Base-by-base conservation (phyloP, 345 rosid species). In the Euphorbia pulcherrima region DNA sequence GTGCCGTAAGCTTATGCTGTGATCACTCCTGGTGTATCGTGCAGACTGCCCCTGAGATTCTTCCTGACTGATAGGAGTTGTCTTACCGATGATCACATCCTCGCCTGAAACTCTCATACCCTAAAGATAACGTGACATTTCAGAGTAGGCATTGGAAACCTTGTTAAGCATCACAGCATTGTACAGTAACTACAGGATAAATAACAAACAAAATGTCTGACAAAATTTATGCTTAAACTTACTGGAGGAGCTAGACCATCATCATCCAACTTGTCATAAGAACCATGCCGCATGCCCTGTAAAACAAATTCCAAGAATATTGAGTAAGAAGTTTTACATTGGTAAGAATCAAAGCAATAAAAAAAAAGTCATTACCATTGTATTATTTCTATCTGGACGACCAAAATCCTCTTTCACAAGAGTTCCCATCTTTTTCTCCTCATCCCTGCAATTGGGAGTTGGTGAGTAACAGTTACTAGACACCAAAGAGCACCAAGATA, bases 161-260 rank as follows among this genome's bases (percentile, higher is more conserved):
- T 44, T 44, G 50, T 44, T 12, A 11, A 44, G 16, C 2, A 44
- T 44, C 50, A 44, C 18, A 1, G 50, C 18, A n/a, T 12, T 3
- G 64, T 53, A 3, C 28, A 16, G 33, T 62, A 44, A 27, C 53
- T 21, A 37, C 5, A 46, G 37, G 57, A 20, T n/a, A 72, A 59
- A 30, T 29, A 74, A 57, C 17, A 53, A 46, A 62, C 5, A 62
- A 35, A 28, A 10, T 4, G 44, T 6, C 35, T 2, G 35, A 1
- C 1, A 28, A 13, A n/a, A 58, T 28, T 16, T 69, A 51, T 44
- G 67, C 50, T 44, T 67, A 21, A 29, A 72, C 94, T 84, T 78
- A 90, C 96, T 60, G 98, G 98, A 82, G 96, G 98, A 28, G 94
- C 98, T 72, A 93, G 96, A 77, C 98, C 98, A 86, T 93, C 98